Conservation (phyloP, 2,329 filamentous ascomycete genomes). For the Aspergillus clavatus region DNA sequence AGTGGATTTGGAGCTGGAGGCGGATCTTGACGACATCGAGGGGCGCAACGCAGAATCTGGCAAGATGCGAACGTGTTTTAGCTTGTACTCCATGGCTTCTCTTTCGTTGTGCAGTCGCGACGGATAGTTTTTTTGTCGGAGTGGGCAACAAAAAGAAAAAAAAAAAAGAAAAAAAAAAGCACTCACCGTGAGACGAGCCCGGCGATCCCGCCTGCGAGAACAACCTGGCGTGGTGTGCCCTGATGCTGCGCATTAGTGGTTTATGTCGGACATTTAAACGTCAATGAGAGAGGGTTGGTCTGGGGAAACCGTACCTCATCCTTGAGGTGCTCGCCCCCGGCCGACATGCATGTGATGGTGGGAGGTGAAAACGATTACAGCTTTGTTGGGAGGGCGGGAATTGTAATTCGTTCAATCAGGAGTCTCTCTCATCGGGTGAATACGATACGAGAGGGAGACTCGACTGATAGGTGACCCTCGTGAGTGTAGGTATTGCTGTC, state of each 20-base stretch:
- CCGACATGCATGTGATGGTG: conserved; percentile 59
- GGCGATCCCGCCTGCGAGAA: conserved; percentile 64
- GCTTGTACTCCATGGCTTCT: no score
- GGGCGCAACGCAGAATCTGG: conserved; percentile 90
- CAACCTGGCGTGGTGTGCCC: conserved; percentile 63
- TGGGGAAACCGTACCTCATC: conserved; percentile 53
- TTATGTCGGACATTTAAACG: no score
- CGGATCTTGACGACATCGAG: conserved; percentile 98
- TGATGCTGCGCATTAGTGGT: no score
- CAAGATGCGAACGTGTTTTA: no score
- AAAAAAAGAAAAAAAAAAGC: not conserved
- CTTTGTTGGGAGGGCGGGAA: not conserved
- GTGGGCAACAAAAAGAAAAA: no score
- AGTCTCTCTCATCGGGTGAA: not conserved
- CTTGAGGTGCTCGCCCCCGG: conserved; percentile 59
- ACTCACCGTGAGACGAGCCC: conserved; percentile 79
- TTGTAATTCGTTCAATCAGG: not conserved
- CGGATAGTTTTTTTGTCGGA: no score
- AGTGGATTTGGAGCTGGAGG: conserved; percentile 86
- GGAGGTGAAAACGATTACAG: conserved; percentile 3
- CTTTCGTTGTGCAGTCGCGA: no score
- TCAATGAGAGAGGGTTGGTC: not conserved
- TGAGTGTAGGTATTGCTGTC: not conserved
- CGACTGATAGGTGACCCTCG: not conserved
- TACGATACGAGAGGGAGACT: no score